A percentile compares a stretch with the other conserved stretches of the same genome.
Conservation (phyloP, 305 asterid genomes). For the Fraxinus dipetala region DNA sequence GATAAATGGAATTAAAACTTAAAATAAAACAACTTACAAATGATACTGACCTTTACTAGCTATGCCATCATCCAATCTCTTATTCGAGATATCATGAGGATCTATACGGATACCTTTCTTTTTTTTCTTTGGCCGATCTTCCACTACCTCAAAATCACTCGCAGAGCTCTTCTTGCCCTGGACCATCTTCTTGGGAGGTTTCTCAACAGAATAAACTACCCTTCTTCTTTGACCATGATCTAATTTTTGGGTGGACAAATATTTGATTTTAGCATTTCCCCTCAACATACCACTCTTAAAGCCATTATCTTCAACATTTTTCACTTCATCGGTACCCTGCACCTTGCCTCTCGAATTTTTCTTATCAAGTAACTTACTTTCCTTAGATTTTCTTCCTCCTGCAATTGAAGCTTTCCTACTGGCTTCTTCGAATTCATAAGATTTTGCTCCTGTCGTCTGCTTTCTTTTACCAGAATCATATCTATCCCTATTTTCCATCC, state of each 20-base stretch:
- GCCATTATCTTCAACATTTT: slow-evolving; percentile 31
- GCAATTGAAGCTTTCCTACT: slow-evolving; percentile 16
- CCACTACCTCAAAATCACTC: slow-evolving; percentile 36
- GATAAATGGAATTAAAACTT: slow-evolving; percentile 5
- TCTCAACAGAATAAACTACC: slow-evolving; percentile 30
- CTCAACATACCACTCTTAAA: slow-evolving; percentile 30
- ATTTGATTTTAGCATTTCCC: slow-evolving; percentile 31
- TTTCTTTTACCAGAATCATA: slow-evolving; percentile 25
- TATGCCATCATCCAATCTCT: slow-evolving; percentile 69
- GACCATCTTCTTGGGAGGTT: slow-evolving; percentile 38
- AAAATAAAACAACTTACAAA: slow-evolving; percentile 15
- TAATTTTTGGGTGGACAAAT: slow-evolving; percentile 24
- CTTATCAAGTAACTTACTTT: slow-evolving; percentile 31
- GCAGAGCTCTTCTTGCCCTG: slow-evolving; percentile 37
- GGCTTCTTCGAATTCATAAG: slow-evolving; percentile 22
- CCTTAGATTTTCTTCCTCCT: slow-evolving; percentile 30
- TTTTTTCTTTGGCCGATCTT: slow-evolving; percentile 55
- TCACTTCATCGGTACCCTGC: slow-evolving; percentile 24
- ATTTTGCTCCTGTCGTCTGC: slow-evolving; percentile 30
- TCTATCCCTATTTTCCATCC: slow-evolving; percentile 9
- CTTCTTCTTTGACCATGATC: slow-evolving; percentile 30
- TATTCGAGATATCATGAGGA: slow-evolving; percentile 79
- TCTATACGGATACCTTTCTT: slow-evolving; percentile 62
- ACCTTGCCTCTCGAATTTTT: slow-evolving; percentile 31
- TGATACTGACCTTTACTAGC: slow-evolving; percentile 49